Evolutionary conservation across 2,329 filamentous ascomycete genomes (phyloP), one percentile per base, ranked within the genome.

Genomic region (Ceratocystis diversiconidia): DNA sequence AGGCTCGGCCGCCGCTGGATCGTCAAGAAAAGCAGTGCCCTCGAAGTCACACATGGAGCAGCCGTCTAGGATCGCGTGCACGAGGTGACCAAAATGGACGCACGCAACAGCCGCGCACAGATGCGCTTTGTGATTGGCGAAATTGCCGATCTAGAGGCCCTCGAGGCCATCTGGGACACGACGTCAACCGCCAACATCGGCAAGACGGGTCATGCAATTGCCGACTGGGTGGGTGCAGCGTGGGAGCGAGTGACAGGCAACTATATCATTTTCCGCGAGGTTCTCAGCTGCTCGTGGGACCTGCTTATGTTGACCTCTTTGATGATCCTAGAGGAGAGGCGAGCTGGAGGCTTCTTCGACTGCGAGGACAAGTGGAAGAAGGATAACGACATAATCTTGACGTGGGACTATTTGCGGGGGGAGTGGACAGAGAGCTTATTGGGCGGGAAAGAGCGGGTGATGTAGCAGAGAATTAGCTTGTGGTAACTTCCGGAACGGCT

Each of bases 51-150:
- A 8, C 60, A 62, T 22, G 60, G 60, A 5, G 28, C 50, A 3
- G 28, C 32, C 43, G 28, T 25, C 50, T 64, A 55, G 62, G 36
- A 41, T 12, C 62, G 50, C 32, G 48, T 19, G 46, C 30, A 55
- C 32, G 62, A 64, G 19, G 62, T 55, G 19, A 64, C 62, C n/a
- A 52, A 41, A 30, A 64, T 64, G 62, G 62, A 64, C 25, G 62
- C 62, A 8, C 28, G 28, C 50, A 48, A 64, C 25, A 64, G 62
- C 48, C 25, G 50, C 22, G 62, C 62, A 2, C 50, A 41, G 5
- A 52, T 55, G 32, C 62, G 62, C 30, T 64, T 55, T 19, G 22
- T 64, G 12, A 41, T 64, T 12, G 62, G 62, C 48, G 41, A 43
- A 5, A 59, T 44, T 30, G 30, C 48, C 3, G 36, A 64, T 22